Evolutionary conservation across 352 stramenopile genomes (phyloP).

Genomic region (Phytophthora cajani): DNA sequence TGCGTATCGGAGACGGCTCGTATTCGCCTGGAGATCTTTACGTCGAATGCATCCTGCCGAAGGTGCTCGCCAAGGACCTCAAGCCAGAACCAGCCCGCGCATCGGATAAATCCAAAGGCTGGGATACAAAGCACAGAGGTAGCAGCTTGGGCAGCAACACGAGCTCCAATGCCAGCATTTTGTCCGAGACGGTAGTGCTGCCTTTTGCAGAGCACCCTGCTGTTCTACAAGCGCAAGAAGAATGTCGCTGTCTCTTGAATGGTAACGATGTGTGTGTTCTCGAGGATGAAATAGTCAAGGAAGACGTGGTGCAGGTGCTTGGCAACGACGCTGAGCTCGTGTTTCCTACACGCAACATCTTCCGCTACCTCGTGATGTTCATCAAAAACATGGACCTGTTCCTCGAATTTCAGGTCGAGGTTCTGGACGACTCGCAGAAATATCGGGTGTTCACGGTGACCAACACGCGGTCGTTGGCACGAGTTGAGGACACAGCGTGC

Average conservation of each 20-base stretch:
- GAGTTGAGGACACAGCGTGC: slow-evolving; percentile 56
- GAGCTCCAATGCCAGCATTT: slow-evolving; percentile 18
- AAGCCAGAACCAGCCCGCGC: slow-evolving; percentile 9
- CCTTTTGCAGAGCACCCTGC: slow-evolving; percentile 58
- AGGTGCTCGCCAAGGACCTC: slow-evolving; percentile 32
- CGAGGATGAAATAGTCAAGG: slow-evolving; percentile 78
- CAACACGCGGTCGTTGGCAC: slow-evolving; percentile 75
- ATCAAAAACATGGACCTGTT: slow-evolving; percentile 83
- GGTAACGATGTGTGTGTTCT: slow-evolving; percentile 74
- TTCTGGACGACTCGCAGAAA: slow-evolving; percentile 72
- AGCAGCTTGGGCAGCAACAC: slow-evolving; percentile 22
- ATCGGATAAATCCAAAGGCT: slow-evolving; percentile 20
- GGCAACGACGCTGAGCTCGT: slow-evolving; percentile 75
- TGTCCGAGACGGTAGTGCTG: slow-evolving; percentile 42
- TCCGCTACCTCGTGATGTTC: slow-evolving; percentile 85
- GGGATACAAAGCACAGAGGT: slow-evolving; percentile 15
- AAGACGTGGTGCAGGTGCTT: slow-evolving; percentile 78
- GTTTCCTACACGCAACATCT: slow-evolving; percentile 72
- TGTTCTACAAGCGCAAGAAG: slow-evolving; percentile 60
- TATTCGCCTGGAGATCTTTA: slow-evolving; percentile 65
- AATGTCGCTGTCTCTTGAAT: slow-evolving; percentile 68
- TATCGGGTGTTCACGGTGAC: slow-evolving; percentile 71
- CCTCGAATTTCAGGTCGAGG: slow-evolving; percentile 70
- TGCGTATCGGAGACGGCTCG: slow-evolving; percentile 61
- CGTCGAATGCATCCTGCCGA: slow-evolving; percentile 65